A percentile compares a stretch with the other conserved stretches of the same genome.
These are phyloP conservation scores for Russula brevipes DNA, from an alignment of 768 basidiomycete genomes.

Conservation along the genomic window DNA sequence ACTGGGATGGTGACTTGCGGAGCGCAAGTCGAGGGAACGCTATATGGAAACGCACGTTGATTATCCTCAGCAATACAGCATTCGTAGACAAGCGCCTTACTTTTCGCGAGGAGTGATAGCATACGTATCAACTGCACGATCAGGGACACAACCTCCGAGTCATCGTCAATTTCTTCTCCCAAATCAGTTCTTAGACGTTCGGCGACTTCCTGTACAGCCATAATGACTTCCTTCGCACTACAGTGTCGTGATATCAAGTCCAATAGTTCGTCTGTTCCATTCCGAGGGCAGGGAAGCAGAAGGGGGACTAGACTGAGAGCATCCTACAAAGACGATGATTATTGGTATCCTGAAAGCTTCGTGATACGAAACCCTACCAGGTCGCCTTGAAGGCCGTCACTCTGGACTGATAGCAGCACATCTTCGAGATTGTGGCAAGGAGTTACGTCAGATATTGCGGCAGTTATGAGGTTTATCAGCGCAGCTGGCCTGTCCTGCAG, in stretches of 20 bases:
- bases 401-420: constrained; percentile 20
- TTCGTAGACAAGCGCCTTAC: constrained; percentile 15
- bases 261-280: constrained; percentile 34
- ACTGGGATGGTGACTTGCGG: constrained; percentile 18
- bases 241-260: constrained; percentile 30
- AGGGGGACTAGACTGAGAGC: constrained; percentile 37
- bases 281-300: constrained; percentile 32
- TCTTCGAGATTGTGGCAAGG: constrained; percentile 17
- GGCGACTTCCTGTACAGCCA: constrained; percentile 38
- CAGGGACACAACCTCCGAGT: constrained; percentile 1
- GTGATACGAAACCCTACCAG: constrained; percentile 22
- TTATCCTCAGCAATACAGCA: neutral
- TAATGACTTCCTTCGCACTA: constrained; percentile 41
- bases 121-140: constrained; percentile 27
- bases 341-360: neutral
- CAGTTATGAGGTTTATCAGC: constrained; percentile 23
- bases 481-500: constrained; percentile 24
- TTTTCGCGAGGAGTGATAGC: constrained; percentile 24
- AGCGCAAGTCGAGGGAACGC: constrained; percentile 28
- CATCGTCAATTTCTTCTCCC: constrained; percentile 24
- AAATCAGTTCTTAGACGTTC: constrained; percentile 31
- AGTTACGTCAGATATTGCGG: constrained; percentile 22
- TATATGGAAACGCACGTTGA: constrained; percentile 1
- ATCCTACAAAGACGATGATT: constrained; percentile 32
- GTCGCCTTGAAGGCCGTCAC: constrained; percentile 11